Evolutionary conservation across 2,329 filamentous ascomycete genomes (phyloP), one percentile per base, ranked within the genome.

Genomic region (Cercospora sojina): DNA sequence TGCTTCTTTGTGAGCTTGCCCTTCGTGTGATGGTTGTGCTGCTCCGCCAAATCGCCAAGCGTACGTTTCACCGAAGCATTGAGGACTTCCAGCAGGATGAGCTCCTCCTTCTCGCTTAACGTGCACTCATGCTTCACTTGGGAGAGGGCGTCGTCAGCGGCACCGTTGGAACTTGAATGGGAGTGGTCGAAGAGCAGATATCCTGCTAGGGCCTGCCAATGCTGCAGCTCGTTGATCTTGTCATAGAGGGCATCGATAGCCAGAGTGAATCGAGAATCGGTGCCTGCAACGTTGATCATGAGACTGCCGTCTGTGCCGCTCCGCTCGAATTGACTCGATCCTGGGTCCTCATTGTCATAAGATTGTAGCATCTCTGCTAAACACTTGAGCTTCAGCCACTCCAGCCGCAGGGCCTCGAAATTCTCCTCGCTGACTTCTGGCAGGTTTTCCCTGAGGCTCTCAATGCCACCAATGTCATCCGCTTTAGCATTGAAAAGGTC

Each of bases 121-220:
- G 90, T 91, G 72, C 92, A 90, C 29, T 90, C 86, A 67, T 86
- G 85, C 74, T 90, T 91, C 59, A 96, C 85, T 27, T 86, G 83
- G 18, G 82, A 82, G 59, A 91, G 86, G 1, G 87, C 80, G 67
- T 88, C 86, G 29, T 86, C 85, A 57, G 85, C 84, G 2, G 84
- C 78, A 70, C 83, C 79, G 72, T 88, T 81, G 77, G 87, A 76
- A 74, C 80, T 70, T 41, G 74, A 70, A 31, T 77, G 75, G 0
- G 93, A 95, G 78, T 98, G 93, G 74, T 99, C 95, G 76, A 92
- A 96, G 1, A 99, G 83, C 6, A 99, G 85, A 77, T 97, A 99
- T 16, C 93, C 93, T 27, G 93, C 90, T 64, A 99, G 80, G 4
- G 91, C 85, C 75, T 96, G 91, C 95, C 95, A 99, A 65, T 93